Conservation (phyloP, 1,284 basidiomycete species). For the Sporisorium graminicola region DNA sequence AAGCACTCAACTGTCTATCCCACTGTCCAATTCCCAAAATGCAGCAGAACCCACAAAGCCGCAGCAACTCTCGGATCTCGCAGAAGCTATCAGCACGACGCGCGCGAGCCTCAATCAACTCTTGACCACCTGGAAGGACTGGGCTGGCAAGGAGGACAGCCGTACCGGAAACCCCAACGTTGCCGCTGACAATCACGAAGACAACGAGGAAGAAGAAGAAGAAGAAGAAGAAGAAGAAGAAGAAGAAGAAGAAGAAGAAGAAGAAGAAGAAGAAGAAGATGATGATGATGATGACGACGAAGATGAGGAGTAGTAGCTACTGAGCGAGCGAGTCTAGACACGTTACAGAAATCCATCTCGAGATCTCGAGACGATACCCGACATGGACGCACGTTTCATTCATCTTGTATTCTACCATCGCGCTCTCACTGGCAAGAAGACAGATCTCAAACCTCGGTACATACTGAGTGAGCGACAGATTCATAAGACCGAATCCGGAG, state of each 20-base stretch:
- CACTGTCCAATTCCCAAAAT: background rate
- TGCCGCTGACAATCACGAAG: constrained; percentile 2
- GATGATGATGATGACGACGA: too few relatives aligned
- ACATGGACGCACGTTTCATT: background rate
- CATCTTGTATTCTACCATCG: constrained; percentile 10
- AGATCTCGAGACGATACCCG: constrained; percentile 1
- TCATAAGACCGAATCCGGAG: too few relatives aligned
- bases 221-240: constrained; percentile 28
- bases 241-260: constrained; percentile 15
- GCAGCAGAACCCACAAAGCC: constrained; percentile 17
- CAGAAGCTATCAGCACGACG: constrained; percentile 33
- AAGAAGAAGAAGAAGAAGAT: constrained; percentile 25
- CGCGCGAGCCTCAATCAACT: constrained; percentile 26
- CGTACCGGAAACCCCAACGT: background rate
- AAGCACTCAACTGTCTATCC: constrained; percentile 22
- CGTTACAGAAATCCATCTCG: background rate
- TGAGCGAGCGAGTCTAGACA: background rate
- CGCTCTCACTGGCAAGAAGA: too few relatives aligned
- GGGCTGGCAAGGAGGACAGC: constrained; percentile 34
- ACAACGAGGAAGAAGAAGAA: constrained; percentile 19
- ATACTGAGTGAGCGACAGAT: background rate
- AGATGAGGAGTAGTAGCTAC: constrained; percentile 13
- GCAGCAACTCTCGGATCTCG: constrained; percentile 22
- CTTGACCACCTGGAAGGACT: constrained; percentile 46
- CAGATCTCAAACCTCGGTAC: too few relatives aligned